Percentiles rank a stretch among this genome's conserved stretches.
These are phyloP conservation scores for Tarenaya hassleriana DNA, from an alignment of 345 rosid genomes.

Conservation along the genomic window DNA sequence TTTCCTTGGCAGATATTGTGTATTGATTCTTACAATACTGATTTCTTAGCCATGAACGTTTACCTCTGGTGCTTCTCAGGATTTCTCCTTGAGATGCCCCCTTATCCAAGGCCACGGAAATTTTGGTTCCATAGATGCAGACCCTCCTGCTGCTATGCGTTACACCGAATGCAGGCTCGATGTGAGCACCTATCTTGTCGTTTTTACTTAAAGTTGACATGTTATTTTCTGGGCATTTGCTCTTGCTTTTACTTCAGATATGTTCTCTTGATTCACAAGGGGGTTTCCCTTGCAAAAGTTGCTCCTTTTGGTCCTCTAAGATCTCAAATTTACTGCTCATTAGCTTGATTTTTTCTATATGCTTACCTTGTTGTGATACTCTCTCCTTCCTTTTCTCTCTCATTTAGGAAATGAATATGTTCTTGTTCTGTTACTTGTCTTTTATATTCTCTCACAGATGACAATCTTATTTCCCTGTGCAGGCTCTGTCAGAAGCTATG, in stretches of 20 bases:
- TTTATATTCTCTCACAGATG: constrained; percentile 8
- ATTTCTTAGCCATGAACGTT: neutral
- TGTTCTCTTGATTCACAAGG: neutral
- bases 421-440: neutral
- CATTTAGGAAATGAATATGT: neutral
- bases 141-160: constrained; percentile 99
- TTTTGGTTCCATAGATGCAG: constrained; percentile 94
- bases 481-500: constrained; percentile 86
- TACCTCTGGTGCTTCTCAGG: constrained; percentile 33
- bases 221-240: neutral
- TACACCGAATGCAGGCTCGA: constrained; percentile 94
- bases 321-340: too few relatives aligned
- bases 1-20: neutral
- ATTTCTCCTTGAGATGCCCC: constrained; percentile 79
- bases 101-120: constrained; percentile 94
- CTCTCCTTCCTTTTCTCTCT: neutral
- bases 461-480: constrained; percentile 19
- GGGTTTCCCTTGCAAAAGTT: neutral
- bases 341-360: neutral
- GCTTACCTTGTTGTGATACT: constrained; percentile 1
- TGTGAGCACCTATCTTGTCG: constrained; percentile 39
- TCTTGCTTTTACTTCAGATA: neutral
- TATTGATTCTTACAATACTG: neutral
- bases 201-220: constrained; percentile 1
- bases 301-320: too few relatives aligned